These are phyloP conservation scores for Globisporangium uncinulatum DNA, from an alignment of 352 stramenopile species.

Conservation along the genomic window DNA sequence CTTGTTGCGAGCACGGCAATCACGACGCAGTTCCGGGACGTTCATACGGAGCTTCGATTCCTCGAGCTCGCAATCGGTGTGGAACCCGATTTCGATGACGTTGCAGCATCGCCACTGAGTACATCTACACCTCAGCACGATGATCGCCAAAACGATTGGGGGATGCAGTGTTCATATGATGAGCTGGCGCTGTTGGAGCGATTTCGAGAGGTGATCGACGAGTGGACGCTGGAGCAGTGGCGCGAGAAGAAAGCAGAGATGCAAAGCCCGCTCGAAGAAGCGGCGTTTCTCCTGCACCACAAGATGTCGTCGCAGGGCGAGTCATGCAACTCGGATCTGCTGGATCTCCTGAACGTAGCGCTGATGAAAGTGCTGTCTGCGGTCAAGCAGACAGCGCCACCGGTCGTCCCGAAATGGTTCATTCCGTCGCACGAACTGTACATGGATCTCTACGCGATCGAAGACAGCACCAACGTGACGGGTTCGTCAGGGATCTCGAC, in stretches of 20 bases:
- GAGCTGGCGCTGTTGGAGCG: too few species aligned
- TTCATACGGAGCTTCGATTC: background rate
- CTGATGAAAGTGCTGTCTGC: background rate
- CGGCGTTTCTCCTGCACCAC: background rate
- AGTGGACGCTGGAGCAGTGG: background rate
- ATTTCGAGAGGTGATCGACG: background rate
- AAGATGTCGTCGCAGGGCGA: background rate
- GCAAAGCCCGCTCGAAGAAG: background rate
- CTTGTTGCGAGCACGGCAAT: constrained; percentile 1
- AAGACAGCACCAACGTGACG: too few species aligned
- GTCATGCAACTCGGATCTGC: constrained; percentile 3
- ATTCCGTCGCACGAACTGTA: constrained; percentile 83
- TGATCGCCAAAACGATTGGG: background rate
- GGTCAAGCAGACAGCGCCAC: background rate
- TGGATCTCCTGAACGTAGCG: background rate
- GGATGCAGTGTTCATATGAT: too few species aligned
- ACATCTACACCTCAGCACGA: too few species aligned
- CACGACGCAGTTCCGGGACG: background rate
- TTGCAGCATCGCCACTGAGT: too few species aligned
- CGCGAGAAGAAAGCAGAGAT: too few species aligned
- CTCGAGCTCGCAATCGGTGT: background rate
- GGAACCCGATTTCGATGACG: background rate
- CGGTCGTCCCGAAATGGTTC: constrained; percentile 26
- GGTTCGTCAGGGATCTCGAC: constrained; percentile 18
- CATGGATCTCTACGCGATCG: constrained; percentile 11